These are phyloP conservation scores for Pseudogymnoascus sp. DNA, from an alignment of 2,329 filamentous ascomycete genomes.

Conservation along the genomic window DNA sequence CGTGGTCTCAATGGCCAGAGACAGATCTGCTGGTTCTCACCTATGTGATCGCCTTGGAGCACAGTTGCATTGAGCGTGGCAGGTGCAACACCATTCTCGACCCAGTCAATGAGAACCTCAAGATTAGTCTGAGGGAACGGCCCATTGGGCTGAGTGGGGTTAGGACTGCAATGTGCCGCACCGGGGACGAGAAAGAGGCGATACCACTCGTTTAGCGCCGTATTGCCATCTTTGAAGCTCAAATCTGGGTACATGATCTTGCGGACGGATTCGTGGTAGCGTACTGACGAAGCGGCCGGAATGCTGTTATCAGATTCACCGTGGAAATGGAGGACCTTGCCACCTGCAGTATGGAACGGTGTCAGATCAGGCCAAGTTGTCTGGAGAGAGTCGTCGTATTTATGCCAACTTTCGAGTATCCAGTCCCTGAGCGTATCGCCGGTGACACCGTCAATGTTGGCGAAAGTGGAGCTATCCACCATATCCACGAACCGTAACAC, in stretches of 20 bases:
- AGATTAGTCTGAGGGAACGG: constrained; percentile 40
- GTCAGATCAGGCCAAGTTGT: constrained; percentile 43
- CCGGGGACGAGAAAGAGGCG: constrained; percentile 44
- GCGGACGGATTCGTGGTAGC: constrained; percentile 45
- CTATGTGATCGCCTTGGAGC: constrained; percentile 15
- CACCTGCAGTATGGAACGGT: constrained; percentile 37
- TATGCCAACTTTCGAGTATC: constrained; percentile 43
- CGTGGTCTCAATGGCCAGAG: constrained; percentile 38
- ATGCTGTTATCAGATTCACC: constrained; percentile 45
- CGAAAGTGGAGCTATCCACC: constrained; percentile 28
- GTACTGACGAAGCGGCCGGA: constrained; percentile 42
- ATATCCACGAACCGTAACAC: constrained; percentile 28
- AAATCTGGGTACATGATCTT: constrained; percentile 40
- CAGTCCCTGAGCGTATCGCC: constrained; percentile 47
- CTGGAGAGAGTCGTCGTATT: constrained; percentile 44
- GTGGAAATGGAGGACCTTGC: constrained; percentile 47
- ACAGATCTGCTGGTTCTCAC: constrained; percentile 35
- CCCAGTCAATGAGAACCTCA: constrained; percentile 44
- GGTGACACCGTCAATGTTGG: constrained; percentile 39
- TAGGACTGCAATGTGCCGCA: constrained; percentile 43
- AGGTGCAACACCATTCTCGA: constrained; percentile 42
- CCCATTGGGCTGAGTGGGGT: constrained; percentile 35
- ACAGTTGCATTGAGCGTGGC: constrained; percentile 36
- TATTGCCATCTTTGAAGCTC: constrained; percentile 33
- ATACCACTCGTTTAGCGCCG: constrained; percentile 45